phyloP scores from a whole-genome alignment of 164 flowering plant genomes.

The Paratinospora sagittata region DNA sequence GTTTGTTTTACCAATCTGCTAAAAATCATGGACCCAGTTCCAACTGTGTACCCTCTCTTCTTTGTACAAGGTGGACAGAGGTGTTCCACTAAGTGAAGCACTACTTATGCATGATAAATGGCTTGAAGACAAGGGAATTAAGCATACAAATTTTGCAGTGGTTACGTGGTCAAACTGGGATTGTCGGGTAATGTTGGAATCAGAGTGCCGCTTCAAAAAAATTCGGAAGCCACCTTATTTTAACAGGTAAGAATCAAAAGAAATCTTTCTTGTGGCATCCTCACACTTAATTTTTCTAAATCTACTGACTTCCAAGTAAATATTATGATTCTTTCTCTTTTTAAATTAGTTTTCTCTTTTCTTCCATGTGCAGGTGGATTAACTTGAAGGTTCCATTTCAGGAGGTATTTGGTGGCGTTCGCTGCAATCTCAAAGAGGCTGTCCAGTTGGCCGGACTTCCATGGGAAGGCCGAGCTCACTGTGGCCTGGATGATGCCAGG shows the following conservation, averaged over 20 bases:
- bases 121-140: slow-evolving; percentile 87
- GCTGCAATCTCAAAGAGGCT: slow-evolving; percentile 90
- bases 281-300: neutral
- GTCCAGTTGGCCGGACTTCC: slow-evolving; percentile 77
- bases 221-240: slow-evolving; percentile 88
- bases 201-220: slow-evolving; percentile 88
- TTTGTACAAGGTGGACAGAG: slow-evolving; percentile 74
- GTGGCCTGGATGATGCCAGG: slow-evolving; percentile 92
- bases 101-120: slow-evolving; percentile 85
- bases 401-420: slow-evolving; percentile 68
- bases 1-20: neutral
- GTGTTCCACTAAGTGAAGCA: slow-evolving; percentile 82
- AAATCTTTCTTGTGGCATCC: too few species aligned
- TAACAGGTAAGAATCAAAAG: slow-evolving; percentile 44
- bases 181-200: slow-evolving; percentile 89
- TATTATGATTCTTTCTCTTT: neutral
- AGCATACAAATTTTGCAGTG: slow-evolving; percentile 79
- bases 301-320: neutral
- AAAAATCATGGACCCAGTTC: neutral
- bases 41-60: slow-evolving; percentile 1
- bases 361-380: slow-evolving; percentile 64
- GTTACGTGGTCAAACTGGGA: slow-evolving; percentile 99
- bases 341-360: neutral
- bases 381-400: slow-evolving; percentile 79
- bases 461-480: slow-evolving; percentile 97